Base-by-base conservation (phyloP, 2,329 filamentous ascomycete genomes). In the Botrytis byssoidea region DNA sequence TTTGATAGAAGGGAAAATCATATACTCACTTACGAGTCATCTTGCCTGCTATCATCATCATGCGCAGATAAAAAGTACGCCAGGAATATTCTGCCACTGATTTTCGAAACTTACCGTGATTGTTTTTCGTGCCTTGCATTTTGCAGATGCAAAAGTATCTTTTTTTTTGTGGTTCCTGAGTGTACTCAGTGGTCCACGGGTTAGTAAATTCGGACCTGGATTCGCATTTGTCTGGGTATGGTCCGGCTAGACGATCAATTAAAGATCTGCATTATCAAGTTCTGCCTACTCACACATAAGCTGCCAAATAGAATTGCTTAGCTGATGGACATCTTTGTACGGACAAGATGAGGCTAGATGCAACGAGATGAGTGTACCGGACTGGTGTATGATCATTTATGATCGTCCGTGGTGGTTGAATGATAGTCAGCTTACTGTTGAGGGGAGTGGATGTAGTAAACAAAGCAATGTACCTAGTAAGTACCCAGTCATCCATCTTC, bases 41-140 rank as follows among this genome's bases (percentile, higher is more conserved):
- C 64, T 35, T 51, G n/a, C 64, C 12, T 55, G n/a, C 12, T 22
- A 51, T 16, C 25, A 55, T 55, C 25, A 51, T 55, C 44, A 67
- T 67, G 64, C 46, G 48, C 8, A 12, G 25, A 25, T 12, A 3
- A n/a, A n/a, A n/a, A 40, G 29, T 18, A 55, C 46, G 32, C 64
- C 68, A 63, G 48, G 20, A 18, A 46, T 29, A 14, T 37, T 37
- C 68, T 70, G 55, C 68, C 68, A 48, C 37, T 70, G 37, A 48
- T 46, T 29, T 63, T 22, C n/a, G 40, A 8, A n/a, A 18, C 3
- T 63, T 63, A 8, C 40, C 22, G 57, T 70, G 68, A 70, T 65
- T n/a, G 32, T 55, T n/a, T 71, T 40, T 55, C 69, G 69, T 71
- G 69, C 69, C 69, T 71, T 71, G 69, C 69, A 71, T 71, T 71